Evolutionary conservation across 2,329 filamentous ascomycete species (phyloP).

Genomic region (Pestalotiopsis fici): DNA sequence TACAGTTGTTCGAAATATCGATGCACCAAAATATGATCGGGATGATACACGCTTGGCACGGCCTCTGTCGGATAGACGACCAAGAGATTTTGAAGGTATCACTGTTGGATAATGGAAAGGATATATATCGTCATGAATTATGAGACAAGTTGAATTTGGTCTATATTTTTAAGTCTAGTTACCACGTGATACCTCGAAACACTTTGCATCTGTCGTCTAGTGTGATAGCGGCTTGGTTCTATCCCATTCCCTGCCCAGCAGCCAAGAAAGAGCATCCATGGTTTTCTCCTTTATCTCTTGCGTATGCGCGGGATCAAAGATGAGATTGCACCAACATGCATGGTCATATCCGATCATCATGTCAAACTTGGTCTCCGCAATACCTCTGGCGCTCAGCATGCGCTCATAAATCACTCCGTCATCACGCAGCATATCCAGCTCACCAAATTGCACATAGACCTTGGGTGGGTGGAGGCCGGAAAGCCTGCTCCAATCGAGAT

Average conservation of each 20-base stretch:
- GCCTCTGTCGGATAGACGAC: background rate
- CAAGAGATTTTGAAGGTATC: background rate
- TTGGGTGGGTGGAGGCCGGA: background rate
- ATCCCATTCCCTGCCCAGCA: background rate
- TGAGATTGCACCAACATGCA: background rate
- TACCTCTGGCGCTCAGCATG: background rate
- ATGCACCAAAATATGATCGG: slow-evolving; percentile 2
- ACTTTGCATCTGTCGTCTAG: background rate
- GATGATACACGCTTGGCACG: background rate
- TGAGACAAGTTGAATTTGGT: background rate
- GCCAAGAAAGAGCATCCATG: background rate
- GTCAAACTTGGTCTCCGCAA: background rate
- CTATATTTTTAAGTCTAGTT: background rate
- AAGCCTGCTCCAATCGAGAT: background rate
- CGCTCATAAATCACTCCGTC: slow-evolving; percentile 9
- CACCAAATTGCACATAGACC: slow-evolving; percentile 5
- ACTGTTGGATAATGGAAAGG: background rate
- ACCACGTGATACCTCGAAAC: background rate
- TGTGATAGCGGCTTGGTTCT: background rate
- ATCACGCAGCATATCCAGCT: slow-evolving; percentile 5
- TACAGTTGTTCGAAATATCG: background rate
- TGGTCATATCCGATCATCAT: background rate
- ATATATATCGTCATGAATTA: background rate
- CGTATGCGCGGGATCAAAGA: background rate
- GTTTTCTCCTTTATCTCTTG: background rate